Percentiles rank a stretch among this genome's conserved stretches.
These are phyloP conservation scores for Rosellinia necatrix DNA, from an alignment of 2,329 filamentous ascomycete genomes.

Conservation along the genomic window DNA sequence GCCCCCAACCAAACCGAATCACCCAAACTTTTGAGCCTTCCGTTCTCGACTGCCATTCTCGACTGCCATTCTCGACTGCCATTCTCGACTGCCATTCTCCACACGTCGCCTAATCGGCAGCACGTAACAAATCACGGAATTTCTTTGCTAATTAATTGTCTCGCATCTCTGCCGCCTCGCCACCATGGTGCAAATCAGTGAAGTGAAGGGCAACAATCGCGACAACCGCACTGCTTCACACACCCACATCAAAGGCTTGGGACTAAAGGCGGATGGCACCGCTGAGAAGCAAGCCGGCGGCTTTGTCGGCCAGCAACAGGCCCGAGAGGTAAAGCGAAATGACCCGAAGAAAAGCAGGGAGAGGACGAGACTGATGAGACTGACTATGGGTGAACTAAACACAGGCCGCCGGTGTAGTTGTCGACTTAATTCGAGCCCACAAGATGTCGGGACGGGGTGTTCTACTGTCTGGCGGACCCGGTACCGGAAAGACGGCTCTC, in stretches of 20 bases:
- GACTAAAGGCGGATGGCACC: constrained; percentile 81
- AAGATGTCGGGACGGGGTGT: constrained; percentile 98
- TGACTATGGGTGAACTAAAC: constrained; percentile 20
- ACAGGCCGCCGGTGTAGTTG: constrained; percentile 90
- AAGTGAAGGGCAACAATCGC: constrained; percentile 92
- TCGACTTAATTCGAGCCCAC: constrained; percentile 92
- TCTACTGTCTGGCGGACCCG: constrained; percentile 89
- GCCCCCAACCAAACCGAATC: constrained; percentile 22
- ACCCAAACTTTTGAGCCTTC: constrained; percentile 23
- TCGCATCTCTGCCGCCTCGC: constrained; percentile 34
- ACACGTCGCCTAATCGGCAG: neutral
- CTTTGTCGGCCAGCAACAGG: constrained; percentile 86
- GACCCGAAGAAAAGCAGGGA: neutral
- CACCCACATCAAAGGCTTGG: constrained; percentile 96
- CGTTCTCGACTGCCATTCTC: neutral
- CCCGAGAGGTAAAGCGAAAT: constrained; percentile 72
- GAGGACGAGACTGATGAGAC: constrained; percentile 19
- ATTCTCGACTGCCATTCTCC: constrained; percentile 12
- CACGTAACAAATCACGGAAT: neutral
- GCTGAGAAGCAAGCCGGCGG: constrained; percentile 80
- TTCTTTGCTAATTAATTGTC: too few relatives aligned
- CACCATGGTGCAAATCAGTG: constrained; percentile 86
- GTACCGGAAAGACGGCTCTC: constrained; percentile 95
- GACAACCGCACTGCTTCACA: constrained; percentile 96
- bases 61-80: constrained; percentile 9